Evolutionary conservation across 1,284 basidiomycete genomes (phyloP), one percentile per base, ranked within the genome.

Genomic region (Psilocybe mexicana): DNA sequence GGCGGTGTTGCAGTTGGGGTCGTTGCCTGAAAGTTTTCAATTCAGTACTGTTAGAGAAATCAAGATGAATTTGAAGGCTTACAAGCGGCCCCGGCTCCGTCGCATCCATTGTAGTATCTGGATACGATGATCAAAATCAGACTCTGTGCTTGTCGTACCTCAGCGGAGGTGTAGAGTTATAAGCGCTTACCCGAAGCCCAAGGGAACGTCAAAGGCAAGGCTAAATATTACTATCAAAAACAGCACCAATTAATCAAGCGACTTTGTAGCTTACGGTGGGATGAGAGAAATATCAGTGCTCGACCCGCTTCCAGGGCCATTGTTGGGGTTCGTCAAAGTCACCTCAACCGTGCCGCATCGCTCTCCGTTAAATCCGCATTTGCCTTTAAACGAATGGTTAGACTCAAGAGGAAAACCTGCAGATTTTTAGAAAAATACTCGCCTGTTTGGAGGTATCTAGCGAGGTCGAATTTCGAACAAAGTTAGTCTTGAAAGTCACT

Each of bases 91-190:
- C 76, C 76, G 28, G 67, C 61, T 7, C 74, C 73, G 46, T 78
- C 68, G 52, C 78, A 79, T n/a, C 77, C 77, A 51, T 73, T 69
- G 63, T 66, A 78, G 62, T 77, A 77, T 18, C 52, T 53, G 28
- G n/a, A 1, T 3, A 14, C 43, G 23, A 26, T 24, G 14, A 30
- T 30, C 12, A 23, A 24, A 23, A 49, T 49, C 30, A 49, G 5
- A 53, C 18, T 18, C 18, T 18, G 18, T 18, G 18, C 18, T 18
- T 18, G 18, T 18, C 18, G 18, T 18, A 18, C 18, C 18, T 12
- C 14, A n/a, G 4, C n/a, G 33, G 33, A 53, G 18, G 30, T 10
- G 2, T 43, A 24, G n/a, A 18, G 35, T 26, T 28, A 43, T 7
- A 30, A 18, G 30, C 2, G 12, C 48, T 6, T 28, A 52, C 63